phyloP scores from a whole-genome alignment of 1,284 basidiomycete species.

The Ceratobasidium sp. region DNA sequence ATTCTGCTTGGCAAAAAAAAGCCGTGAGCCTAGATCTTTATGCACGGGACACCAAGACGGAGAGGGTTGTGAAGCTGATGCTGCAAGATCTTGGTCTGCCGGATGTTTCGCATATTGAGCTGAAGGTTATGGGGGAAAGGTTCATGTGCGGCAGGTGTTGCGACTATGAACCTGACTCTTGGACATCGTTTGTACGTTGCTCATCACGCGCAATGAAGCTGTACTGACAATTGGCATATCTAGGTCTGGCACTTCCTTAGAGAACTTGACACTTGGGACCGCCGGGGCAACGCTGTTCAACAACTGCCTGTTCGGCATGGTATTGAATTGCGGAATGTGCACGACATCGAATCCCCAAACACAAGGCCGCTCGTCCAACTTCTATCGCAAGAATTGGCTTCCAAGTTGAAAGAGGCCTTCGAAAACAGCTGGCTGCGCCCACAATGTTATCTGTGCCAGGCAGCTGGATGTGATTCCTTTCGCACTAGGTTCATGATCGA shows the following conservation, averaged over 20 bases:
- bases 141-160: constrained; percentile 18
- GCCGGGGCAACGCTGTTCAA: neutral
- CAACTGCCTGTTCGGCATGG: neutral
- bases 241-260: neutral
- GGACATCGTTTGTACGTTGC: neutral
- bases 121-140: neutral
- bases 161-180: neutral
- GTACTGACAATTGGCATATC: neutral
- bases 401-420: neutral
- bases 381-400: neutral
- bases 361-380: neutral
- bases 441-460: neutral
- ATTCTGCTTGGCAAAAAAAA: neutral
- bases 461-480: neutral
- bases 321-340: neutral
- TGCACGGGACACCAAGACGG: neutral
- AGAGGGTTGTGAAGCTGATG: neutral
- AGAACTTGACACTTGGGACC: neutral
- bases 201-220: neutral
- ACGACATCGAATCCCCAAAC: neutral
- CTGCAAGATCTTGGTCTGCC: neutral
- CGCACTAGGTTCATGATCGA: neutral
- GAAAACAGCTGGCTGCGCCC: neutral
- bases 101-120: neutral
- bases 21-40: neutral